Evolutionary conservation across 2,329 filamentous ascomycete genomes (phyloP), one percentile per base, ranked within the genome.

Genomic region (Zymoseptoria crescenta): DNA sequence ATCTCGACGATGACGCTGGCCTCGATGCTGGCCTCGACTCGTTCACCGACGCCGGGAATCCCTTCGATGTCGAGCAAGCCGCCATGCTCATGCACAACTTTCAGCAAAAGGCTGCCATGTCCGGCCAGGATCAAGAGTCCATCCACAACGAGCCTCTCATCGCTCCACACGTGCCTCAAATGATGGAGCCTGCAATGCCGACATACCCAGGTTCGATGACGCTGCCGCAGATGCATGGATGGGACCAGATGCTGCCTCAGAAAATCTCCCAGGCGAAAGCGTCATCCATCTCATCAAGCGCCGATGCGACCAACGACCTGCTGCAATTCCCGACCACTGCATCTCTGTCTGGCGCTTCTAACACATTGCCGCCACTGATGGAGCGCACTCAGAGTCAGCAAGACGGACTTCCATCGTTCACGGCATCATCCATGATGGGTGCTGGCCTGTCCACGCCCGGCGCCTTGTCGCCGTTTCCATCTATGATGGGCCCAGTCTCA

Each of bases 61-160:
- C 93, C 77, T 92, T 96, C 72, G 94, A 96, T 74, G 88, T 96
- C 71, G 93, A 99, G 81, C 91, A 93, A 69, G 94, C 94, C 68
- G 94, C 94, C 68, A 96, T 97, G 91, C 85, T 99, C 74, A 95
- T 99, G 80, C 94, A 93, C 73, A 92, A 97, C 78, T 88, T 97
- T 73, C 93, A 96, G 78, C 91, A 96, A 80, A 96, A 96, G 80
- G 72, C 72, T 19, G 92, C 87, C 70, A 93, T 92, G 76, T 87
- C 84, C 60, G 80, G 85, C 85, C 69, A 90, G 85, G 78, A 81
- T 73, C 59, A 63, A 35, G 60, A 58, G 30, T 77, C 77, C 65
- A 78, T 75, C 74, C 80, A 75, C 68, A 74, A 79, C 62, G 82
- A 84, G 70, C 86, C 88, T 74, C 80, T 87, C 64, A 92, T 89